phyloP scores from a whole-genome alignment of 306 rosid genomes.

The Lotus japonicus region DNA sequence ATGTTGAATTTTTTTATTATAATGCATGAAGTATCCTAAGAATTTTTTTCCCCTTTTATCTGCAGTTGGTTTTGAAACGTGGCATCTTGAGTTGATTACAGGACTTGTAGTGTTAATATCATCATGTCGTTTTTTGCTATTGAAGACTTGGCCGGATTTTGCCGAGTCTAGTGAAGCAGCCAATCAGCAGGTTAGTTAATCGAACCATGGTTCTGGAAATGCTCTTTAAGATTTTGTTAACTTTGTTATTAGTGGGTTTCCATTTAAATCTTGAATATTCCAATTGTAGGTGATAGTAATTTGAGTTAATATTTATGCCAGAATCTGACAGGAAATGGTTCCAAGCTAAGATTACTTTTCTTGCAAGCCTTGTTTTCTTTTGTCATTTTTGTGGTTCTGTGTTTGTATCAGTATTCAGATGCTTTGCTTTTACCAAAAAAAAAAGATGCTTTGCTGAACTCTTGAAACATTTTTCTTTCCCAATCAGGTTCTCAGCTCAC shows the following conservation, averaged over 20 bases:
- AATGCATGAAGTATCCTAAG: neutral
- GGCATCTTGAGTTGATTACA: conserved; percentile 89
- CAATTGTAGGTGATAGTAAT: neutral
- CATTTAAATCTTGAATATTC: conserved; percentile 1
- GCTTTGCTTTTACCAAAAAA: no score
- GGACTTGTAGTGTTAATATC: conserved; percentile 72
- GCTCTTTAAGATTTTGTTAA: neutral
- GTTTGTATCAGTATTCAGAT: neutral
- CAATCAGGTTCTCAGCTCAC: conserved; percentile 76
- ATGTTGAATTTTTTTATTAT: neutral
- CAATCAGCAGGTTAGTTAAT: conserved; percentile 65
- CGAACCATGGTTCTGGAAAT: conserved; percentile 12
- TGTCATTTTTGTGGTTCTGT: conserved; percentile 5
- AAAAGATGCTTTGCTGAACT: conserved; percentile 21
- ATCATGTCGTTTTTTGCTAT: conserved; percentile 54
- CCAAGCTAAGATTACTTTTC: neutral
- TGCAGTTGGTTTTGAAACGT: conserved; percentile 80
- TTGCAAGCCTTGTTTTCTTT: conserved; percentile 13
- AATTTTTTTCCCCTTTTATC: neutral
- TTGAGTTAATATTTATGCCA: neutral
- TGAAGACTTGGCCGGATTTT: conserved; percentile 80
- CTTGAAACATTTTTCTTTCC: conserved; percentile 19
- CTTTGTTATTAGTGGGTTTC: neutral
- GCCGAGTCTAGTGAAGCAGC: conserved; percentile 91
- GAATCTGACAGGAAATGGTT: neutral